These are phyloP conservation scores for Cutaneotrichosporon sp. DNA, from an alignment of 1,284 basidiomycete species.

Conservation along the genomic window DNA sequence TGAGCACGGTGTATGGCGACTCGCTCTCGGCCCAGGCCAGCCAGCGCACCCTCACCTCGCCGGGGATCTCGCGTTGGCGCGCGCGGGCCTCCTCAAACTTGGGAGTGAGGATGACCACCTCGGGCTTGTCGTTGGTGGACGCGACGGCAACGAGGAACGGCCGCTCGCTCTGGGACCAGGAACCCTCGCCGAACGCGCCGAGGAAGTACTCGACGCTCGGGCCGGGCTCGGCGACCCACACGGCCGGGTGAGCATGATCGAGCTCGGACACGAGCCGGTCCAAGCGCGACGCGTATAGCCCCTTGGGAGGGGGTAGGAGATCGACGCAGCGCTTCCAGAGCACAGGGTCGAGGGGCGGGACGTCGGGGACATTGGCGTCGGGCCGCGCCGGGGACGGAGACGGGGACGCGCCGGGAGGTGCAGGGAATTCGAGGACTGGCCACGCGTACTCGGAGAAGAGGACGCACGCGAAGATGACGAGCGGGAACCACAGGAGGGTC, in stretches of 20 bases:
- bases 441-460: not conserved
- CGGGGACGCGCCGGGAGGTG: not conserved
- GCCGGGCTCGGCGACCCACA: constrained; percentile 68
- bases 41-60: constrained; percentile 54
- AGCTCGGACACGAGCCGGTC: constrained; percentile 21
- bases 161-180: constrained; percentile 74
- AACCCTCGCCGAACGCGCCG: constrained; percentile 62
- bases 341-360: constrained; percentile 2
- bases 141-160: constrained; percentile 70
- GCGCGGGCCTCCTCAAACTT: constrained; percentile 75
- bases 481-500: not conserved
- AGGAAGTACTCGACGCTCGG: constrained; percentile 69
- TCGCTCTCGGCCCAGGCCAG: constrained; percentile 73
- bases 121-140: not conserved
- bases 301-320: constrained; percentile 19
- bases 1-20: constrained; percentile 65
- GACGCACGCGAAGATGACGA: not conserved
- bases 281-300: constrained; percentile 23
- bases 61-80: constrained; percentile 58
- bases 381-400: not conserved
- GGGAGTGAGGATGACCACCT: constrained; percentile 68
- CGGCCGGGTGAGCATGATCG: not conserved
- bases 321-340: constrained; percentile 13
- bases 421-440: not conserved
- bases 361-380: not conserved